Evolutionary conservation across 805 yeast genomes (phyloP).

Genomic region (Metschnikowia peoriensis): DNA sequence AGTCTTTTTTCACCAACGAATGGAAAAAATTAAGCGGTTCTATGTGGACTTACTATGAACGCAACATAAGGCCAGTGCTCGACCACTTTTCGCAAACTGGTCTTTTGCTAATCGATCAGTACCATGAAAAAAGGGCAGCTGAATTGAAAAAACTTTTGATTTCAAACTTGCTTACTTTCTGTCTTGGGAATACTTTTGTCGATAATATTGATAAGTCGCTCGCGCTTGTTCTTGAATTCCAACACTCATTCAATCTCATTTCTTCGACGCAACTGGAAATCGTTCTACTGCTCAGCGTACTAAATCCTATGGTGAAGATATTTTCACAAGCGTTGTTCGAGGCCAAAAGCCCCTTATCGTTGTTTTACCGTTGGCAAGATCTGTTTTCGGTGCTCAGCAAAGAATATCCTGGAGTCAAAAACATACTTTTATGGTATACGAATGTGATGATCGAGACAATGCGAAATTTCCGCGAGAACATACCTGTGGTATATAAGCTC

Average conservation of each 20-base stretch:
- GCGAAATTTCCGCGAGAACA: not conserved
- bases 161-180: not conserved
- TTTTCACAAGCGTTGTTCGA: not conserved
- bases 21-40: not conserved
- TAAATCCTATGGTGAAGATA: conserved; percentile 30
- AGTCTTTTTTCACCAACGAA: not conserved
- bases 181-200: not conserved
- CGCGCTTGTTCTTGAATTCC: not conserved
- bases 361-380: conserved; percentile 30
- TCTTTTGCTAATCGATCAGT: not conserved
- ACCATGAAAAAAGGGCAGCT: not conserved
- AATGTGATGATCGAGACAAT: conserved; percentile 2
- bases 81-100: conserved; percentile 7
- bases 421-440: conserved; percentile 13
- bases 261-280: conserved; percentile 11
- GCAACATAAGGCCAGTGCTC: conserved; percentile 2
- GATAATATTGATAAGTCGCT: not conserved
- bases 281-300: conserved; percentile 32
- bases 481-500: not conserved
- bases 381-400: not conserved
- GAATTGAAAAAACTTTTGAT: not conserved
- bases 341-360: conserved; percentile 2
- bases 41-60: not conserved
- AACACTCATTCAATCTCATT: conserved; percentile 1
- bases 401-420: not conserved